Conservation (phyloP, 164 flowering plant species). For the Umbellularia californica region DNA sequence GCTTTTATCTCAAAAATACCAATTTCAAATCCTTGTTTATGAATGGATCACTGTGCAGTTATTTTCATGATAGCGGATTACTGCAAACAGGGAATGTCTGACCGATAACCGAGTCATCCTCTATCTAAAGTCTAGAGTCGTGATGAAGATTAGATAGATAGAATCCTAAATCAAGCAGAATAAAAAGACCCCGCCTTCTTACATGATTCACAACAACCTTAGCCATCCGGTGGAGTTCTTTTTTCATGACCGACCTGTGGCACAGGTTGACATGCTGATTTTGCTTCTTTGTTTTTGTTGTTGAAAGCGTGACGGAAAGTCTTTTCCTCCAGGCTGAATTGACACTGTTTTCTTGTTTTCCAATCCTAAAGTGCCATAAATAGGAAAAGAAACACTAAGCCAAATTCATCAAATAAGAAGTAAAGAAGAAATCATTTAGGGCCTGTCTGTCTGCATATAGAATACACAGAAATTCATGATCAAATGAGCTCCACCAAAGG, state of each 20-base stretch:
- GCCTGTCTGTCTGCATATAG: background rate
- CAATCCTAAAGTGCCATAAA: constrained; percentile 32
- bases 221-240: constrained; percentile 75
- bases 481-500: too few species aligned
- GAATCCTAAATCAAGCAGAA: background rate
- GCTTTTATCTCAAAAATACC: too few species aligned
- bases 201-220: constrained; percentile 81
- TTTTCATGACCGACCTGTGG: constrained; percentile 72
- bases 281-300: constrained; percentile 79
- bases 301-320: constrained; percentile 59
- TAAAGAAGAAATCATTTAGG: background rate
- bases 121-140: too few species aligned
- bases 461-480: too few species aligned
- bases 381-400: background rate
- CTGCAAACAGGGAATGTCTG: too few species aligned
- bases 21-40: too few species aligned
- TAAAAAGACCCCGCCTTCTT: background rate
- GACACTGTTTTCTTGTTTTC: constrained; percentile 80
- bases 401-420: background rate
- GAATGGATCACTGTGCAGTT: too few species aligned
- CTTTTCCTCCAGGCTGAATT: constrained; percentile 60
- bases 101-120: too few species aligned
- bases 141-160: too few species aligned
- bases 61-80: too few species aligned
- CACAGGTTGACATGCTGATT: constrained; percentile 50